phyloP scores from a whole-genome alignment of 257 asterid species.

The Penstemon eatonii region DNA sequence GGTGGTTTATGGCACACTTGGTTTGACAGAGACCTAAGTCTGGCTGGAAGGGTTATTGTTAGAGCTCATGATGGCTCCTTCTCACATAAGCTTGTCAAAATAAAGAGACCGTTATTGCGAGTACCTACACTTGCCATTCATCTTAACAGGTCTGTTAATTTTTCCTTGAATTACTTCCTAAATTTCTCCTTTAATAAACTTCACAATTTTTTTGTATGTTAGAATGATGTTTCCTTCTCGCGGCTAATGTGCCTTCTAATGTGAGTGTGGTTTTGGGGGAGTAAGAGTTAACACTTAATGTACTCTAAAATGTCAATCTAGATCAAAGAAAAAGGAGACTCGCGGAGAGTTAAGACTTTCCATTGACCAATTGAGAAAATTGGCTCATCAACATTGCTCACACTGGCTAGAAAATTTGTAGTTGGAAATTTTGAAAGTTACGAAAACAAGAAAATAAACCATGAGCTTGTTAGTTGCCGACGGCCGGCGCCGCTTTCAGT shows the following conservation, averaged over 20 bases:
- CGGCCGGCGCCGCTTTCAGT: no score
- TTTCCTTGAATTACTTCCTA: constrained; percentile 11
- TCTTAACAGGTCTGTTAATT: constrained; percentile 69
- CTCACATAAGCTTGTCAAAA: constrained; percentile 85
- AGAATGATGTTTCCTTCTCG: constrained; percentile 15
- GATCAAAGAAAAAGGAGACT: constrained; percentile 10
- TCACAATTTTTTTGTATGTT: not conserved
- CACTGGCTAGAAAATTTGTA: constrained; percentile 4
- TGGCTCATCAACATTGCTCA: constrained; percentile 7
- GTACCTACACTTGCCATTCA: constrained; percentile 98
- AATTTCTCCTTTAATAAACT: not conserved
- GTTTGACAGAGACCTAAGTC: constrained; percentile 94
- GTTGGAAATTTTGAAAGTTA: not conserved
- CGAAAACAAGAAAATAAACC: not conserved
- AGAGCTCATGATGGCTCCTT: constrained; percentile 83
- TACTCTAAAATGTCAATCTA: constrained; percentile 6
- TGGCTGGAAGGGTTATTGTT: constrained; percentile 92
- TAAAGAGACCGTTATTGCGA: constrained; percentile 81
- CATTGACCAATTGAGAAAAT: constrained; percentile 13
- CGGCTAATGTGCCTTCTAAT: constrained; percentile 5
- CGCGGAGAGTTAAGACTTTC: constrained; percentile 12
- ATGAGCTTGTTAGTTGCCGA: not conserved
- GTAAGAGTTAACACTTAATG: constrained; percentile 10
- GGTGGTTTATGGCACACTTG: constrained; percentile 99
- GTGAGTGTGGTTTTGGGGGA: constrained; percentile 15